A percentile compares a stretch with the other conserved stretches of the same genome.
These are phyloP conservation scores for Calonectria leucothoes DNA, from an alignment of 2,329 filamentous ascomycete genomes.

Conservation along the genomic window DNA sequence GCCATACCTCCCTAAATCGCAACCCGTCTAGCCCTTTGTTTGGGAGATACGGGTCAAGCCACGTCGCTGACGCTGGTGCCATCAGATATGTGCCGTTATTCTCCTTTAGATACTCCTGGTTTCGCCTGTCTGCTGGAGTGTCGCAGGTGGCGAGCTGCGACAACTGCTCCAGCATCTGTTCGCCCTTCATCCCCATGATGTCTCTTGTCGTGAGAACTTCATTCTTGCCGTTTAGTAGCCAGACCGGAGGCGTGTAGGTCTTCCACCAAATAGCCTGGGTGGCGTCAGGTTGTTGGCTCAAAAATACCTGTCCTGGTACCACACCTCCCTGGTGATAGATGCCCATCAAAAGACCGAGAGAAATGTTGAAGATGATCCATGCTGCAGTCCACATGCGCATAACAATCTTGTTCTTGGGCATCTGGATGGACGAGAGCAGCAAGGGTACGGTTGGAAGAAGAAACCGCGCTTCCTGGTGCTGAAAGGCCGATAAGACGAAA, in stretches of 20 bases:
- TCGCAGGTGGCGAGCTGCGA: constrained; percentile 71
- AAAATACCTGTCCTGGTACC: constrained; percentile 79
- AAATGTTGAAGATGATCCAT: constrained; percentile 78
- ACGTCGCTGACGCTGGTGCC: constrained; percentile 77
- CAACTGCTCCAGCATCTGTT: constrained; percentile 69
- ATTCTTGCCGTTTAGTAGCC: constrained; percentile 82
- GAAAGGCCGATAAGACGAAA: constrained; percentile 77
- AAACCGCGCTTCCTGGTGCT: constrained; percentile 85
- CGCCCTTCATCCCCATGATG: constrained; percentile 77
- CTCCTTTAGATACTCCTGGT: constrained; percentile 68
- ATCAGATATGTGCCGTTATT: constrained; percentile 76
- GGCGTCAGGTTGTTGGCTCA: constrained; percentile 76
- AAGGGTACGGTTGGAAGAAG: constrained; percentile 80
- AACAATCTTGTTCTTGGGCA: constrained; percentile 67
- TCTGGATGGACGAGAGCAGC: constrained; percentile 77
- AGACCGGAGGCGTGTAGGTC: constrained; percentile 84
- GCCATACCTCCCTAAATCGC: constrained; percentile 77
- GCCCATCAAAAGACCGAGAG: constrained; percentile 80
- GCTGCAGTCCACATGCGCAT: constrained; percentile 66
- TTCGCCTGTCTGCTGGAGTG: constrained; percentile 65
- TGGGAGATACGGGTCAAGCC: constrained; percentile 71
- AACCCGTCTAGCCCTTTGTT: constrained; percentile 71
- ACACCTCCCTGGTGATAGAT: constrained; percentile 85
- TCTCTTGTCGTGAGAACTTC: constrained; percentile 77
- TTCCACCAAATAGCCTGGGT: constrained; percentile 86